phyloP scores from a whole-genome alignment of 345 rosid species.

The Orychophragmus violaceus region DNA sequence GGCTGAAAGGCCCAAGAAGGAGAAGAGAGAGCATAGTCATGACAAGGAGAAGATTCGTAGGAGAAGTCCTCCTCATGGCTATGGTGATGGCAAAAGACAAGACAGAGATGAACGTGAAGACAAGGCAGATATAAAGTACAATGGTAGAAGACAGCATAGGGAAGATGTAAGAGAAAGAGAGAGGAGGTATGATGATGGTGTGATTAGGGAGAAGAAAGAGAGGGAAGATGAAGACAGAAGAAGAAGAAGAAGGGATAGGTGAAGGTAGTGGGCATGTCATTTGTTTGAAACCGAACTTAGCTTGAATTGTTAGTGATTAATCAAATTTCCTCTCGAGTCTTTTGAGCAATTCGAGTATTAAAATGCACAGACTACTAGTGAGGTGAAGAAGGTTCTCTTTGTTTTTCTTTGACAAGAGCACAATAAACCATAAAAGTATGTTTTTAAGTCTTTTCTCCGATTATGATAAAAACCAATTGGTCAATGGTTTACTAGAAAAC shows the following conservation, averaged over 20 bases:
- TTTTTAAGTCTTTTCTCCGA: too few species aligned
- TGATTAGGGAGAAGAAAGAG: slow-evolving; percentile 20
- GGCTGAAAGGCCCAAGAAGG: slow-evolving; percentile 42
- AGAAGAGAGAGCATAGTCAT: slow-evolving; percentile 33
- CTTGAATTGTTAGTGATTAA: too few species aligned
- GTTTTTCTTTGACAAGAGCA: too few species aligned
- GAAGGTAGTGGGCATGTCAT: not conserved
- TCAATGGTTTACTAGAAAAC: too few species aligned
- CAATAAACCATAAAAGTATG: too few species aligned
- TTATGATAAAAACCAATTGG: too few species aligned
- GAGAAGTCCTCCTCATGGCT: slow-evolving; percentile 33
- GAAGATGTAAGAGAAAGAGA: slow-evolving; percentile 26
- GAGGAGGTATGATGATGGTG: slow-evolving; percentile 36
- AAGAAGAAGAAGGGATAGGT: slow-evolving; percentile 20
- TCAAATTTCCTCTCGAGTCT: not conserved
- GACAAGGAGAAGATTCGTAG: slow-evolving; percentile 33
- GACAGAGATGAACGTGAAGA: slow-evolving; percentile 22
- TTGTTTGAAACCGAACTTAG: too few species aligned
- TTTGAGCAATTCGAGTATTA: not conserved
- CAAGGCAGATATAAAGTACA: slow-evolving; percentile 22
- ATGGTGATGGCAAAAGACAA: slow-evolving; percentile 28
- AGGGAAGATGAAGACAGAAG: slow-evolving; percentile 19
- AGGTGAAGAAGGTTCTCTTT: too few species aligned
- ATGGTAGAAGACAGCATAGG: slow-evolving; percentile 19
- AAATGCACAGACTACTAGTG: too few species aligned